Percentiles rank a stretch among this genome's conserved stretches.
phyloP scores from a whole-genome alignment of 192 early-diverging fungal genomes.

The Pilobolus umbonatus region DNA sequence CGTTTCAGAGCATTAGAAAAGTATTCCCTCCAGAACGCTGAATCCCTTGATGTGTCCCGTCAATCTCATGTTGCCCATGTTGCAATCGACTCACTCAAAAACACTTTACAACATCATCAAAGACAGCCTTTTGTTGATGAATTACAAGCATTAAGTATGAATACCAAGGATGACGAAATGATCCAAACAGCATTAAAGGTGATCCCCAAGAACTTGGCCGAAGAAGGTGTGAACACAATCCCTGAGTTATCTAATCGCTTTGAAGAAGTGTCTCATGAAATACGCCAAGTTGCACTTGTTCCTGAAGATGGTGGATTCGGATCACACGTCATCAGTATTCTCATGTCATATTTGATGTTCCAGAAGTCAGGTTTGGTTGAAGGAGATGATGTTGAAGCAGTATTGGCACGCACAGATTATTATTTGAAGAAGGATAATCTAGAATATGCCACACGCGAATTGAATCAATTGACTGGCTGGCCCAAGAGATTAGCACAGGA shows the following conservation, averaged over 20 bases:
- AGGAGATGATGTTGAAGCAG: constrained; percentile 82
- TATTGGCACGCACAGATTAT: constrained; percentile 72
- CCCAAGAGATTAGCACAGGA: constrained; percentile 74
- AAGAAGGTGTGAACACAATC: constrained; percentile 60
- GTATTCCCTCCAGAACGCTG: constrained; percentile 61
- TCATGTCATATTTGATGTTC: constrained; percentile 75
- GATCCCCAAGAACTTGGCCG: constrained; percentile 51
- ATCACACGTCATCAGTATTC: constrained; percentile 67
- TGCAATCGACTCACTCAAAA: constrained; percentile 60
- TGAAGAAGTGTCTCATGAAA: constrained; percentile 56
- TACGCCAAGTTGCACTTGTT: constrained; percentile 77
- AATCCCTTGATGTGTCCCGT: constrained; percentile 59
- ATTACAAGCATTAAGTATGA: constrained; percentile 49
- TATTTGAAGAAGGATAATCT: constrained; percentile 75
- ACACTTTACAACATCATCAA: constrained; percentile 41
- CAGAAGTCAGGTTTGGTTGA: constrained; percentile 79
- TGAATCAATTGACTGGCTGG: constrained; percentile 93
- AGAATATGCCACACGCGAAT: constrained; percentile 81
- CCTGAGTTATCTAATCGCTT: constrained; percentile 69
- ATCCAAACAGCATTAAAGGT: constrained; percentile 58
- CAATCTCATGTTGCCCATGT: constrained; percentile 59
- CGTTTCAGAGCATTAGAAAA: constrained; percentile 73
- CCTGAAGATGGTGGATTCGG: constrained; percentile 84
- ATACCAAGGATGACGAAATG: constrained; percentile 54
- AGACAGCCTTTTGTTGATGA: constrained; percentile 69